Conservation (phyloP, 1,139 yeast species). For the Groenewaldozyma sp. region DNA sequence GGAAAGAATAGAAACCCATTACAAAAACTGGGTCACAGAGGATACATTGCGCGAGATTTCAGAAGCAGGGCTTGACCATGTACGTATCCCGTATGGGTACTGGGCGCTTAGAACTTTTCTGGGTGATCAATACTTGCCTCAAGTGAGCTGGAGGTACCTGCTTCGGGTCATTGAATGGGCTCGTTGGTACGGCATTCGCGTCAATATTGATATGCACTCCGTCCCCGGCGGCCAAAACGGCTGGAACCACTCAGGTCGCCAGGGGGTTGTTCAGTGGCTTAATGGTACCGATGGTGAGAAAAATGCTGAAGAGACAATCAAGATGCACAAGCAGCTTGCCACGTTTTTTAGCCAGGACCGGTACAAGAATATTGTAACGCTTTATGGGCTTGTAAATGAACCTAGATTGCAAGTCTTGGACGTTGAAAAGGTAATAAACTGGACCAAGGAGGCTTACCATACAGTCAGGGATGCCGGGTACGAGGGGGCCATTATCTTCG, state of each 20-base stretch:
- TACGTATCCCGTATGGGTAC: slow-evolving; percentile 83
- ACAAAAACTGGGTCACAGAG: slow-evolving; percentile 68
- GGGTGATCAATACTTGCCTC: slow-evolving; percentile 64
- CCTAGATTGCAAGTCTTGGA: slow-evolving; percentile 27
- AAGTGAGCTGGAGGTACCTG: slow-evolving; percentile 65
- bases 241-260: slow-evolving; percentile 78
- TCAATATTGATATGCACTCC: slow-evolving; percentile 83
- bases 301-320: slow-evolving; percentile 27
- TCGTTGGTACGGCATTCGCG: slow-evolving; percentile 51
- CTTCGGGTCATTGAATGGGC: slow-evolving; percentile 74
- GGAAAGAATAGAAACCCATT: slow-evolving; percentile 46
- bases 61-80: slow-evolving; percentile 67
- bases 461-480: slow-evolving; percentile 24
- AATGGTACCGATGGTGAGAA: slow-evolving; percentile 30
- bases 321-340: slow-evolving; percentile 37
- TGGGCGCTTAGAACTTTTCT: slow-evolving; percentile 68
- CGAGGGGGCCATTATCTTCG: slow-evolving; percentile 24
- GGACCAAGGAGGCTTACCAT: slow-evolving; percentile 28
- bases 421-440: slow-evolving; percentile 20
- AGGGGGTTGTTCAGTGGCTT: slow-evolving; percentile 58
- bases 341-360: slow-evolving; percentile 56
- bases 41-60: slow-evolving; percentile 56
- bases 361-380: slow-evolving; percentile 62
- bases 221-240: slow-evolving; percentile 93
- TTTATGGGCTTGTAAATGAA: slow-evolving; percentile 66